phyloP scores from a whole-genome alignment of 257 asterid genomes.

The Schizonepeta tenuifolia region DNA sequence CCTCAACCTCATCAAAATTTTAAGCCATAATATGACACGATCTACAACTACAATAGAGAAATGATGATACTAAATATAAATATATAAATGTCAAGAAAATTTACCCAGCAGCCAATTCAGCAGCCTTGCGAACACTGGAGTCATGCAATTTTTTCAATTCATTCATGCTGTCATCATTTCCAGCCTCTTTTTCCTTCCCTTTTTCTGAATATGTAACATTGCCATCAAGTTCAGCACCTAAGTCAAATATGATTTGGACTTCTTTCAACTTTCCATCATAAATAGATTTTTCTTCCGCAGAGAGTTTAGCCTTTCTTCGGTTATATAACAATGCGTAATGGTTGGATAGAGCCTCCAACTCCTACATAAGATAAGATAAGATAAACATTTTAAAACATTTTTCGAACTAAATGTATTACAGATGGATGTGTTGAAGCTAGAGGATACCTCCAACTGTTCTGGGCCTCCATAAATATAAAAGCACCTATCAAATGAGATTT shows the following conservation, averaged over 20 bases:
- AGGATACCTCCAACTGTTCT: slow-evolving; percentile 88
- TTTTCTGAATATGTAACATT: slow-evolving; percentile 59
- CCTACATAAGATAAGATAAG: slow-evolving; percentile 47
- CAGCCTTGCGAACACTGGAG: slow-evolving; percentile 93
- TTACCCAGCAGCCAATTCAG: slow-evolving; percentile 98
- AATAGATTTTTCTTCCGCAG: slow-evolving; percentile 70
- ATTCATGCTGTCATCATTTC: slow-evolving; percentile 51
- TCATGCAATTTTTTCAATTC: slow-evolving; percentile 77
- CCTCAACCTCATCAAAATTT: slow-evolving; percentile 8
- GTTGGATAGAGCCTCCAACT: slow-evolving; percentile 91
- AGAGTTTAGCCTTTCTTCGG: slow-evolving; percentile 83
- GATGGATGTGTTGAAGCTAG: slow-evolving; percentile 24
- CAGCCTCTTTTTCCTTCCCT: slow-evolving; percentile 84
- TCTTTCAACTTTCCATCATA: slow-evolving; percentile 91
- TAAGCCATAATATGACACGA: neutral
- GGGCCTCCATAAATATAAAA: slow-evolving; percentile 99
- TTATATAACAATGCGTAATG: slow-evolving; percentile 83
- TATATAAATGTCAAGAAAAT: slow-evolving; percentile 25
- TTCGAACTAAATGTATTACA: slow-evolving; percentile 15
- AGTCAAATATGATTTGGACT: slow-evolving; percentile 74
- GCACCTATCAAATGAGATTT: slow-evolving; percentile 89
- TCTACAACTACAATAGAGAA: slow-evolving; percentile 6
- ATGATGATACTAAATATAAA: slow-evolving; percentile 7
- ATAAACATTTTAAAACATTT: slow-evolving; percentile 28
- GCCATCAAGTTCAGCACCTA: slow-evolving; percentile 71